phyloP scores from a whole-genome alignment of 106 monocot species.

The Dioscorea alata region DNA sequence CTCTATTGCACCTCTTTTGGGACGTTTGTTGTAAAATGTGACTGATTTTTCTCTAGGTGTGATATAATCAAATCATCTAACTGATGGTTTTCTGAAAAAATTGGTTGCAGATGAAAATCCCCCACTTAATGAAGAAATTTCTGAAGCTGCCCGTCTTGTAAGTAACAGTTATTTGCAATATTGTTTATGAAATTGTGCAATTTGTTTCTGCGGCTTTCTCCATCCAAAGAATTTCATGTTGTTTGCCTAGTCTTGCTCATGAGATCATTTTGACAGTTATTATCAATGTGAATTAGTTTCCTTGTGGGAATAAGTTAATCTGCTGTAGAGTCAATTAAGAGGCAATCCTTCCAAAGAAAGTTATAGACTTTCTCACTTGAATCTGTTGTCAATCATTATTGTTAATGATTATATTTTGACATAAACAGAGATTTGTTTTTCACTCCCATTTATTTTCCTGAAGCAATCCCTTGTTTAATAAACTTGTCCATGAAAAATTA shows the following conservation, averaged over 20 bases:
- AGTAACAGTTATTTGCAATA: constrained; percentile 2
- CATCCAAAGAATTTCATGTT: neutral
- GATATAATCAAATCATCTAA: too few species aligned
- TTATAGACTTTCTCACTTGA: neutral
- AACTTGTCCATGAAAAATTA: too few species aligned
- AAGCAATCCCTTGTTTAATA: too few species aligned
- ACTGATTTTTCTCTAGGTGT: too few species aligned
- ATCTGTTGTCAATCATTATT: neutral
- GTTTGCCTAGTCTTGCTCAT: too few species aligned
- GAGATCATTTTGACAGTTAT: neutral
- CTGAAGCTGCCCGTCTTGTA: constrained; percentile 12
- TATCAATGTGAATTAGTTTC: neutral
- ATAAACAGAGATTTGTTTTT: too few species aligned
- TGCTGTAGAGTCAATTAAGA: neutral
- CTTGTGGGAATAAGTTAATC: neutral
- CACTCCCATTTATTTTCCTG: too few species aligned
- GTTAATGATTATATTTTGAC: too few species aligned
- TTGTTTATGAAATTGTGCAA: neutral
- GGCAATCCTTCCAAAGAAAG: neutral
- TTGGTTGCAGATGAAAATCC: constrained; percentile 21
- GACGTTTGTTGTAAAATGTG: too few species aligned
- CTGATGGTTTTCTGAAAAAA: neutral
- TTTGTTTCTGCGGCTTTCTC: neutral
- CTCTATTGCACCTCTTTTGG: too few species aligned
- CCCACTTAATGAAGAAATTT: constrained; percentile 8